phyloP scores from a whole-genome alignment of 495 filamentous ascomycete genomes.

The Hypomontagnella monticulosa region DNA sequence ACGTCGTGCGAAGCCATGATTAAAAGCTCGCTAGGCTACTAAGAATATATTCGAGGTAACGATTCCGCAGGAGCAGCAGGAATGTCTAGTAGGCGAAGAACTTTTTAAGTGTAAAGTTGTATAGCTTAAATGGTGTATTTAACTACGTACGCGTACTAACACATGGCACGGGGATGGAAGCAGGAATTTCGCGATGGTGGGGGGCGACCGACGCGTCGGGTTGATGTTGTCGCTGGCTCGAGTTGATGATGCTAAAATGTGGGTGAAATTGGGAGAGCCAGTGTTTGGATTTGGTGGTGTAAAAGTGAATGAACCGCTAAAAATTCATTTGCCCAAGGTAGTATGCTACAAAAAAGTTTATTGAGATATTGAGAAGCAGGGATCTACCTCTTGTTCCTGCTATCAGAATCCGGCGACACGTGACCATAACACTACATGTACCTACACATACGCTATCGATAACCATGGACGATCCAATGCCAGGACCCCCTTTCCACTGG shows the following conservation, averaged over 20 bases:
- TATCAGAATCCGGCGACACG: not conserved
- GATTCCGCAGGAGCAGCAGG: no score
- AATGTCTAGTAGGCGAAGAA: no score
- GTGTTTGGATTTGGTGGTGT: slow-evolving; percentile 27
- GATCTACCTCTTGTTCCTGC: not conserved
- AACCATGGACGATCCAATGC: not conserved
- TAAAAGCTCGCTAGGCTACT: slow-evolving; percentile 10
- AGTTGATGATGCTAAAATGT: slow-evolving; percentile 16
- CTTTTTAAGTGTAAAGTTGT: no score
- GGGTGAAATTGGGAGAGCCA: not conserved
- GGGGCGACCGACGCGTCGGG: not conserved
- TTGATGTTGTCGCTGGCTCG: not conserved
- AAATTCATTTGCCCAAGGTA: slow-evolving; percentile 8
- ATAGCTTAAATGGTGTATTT: slow-evolving; percentile 4
- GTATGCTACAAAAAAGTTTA: slow-evolving; percentile 20
- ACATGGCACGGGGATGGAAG: slow-evolving; percentile 16
- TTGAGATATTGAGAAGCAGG: slow-evolving; percentile 18
- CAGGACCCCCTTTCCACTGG: slow-evolving; percentile 3
- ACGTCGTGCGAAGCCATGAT: slow-evolving; percentile 83
- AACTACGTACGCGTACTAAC: slow-evolving; percentile 15
- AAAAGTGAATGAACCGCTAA: slow-evolving; percentile 14
- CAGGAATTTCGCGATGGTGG: not conserved
- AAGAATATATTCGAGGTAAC: not conserved
- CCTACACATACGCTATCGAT: slow-evolving; percentile 8
- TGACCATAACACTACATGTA: slow-evolving; percentile 10